Evolutionary conservation across 202 grass and related monocot species (phyloP).

Genomic region (Digitaria exilis): DNA sequence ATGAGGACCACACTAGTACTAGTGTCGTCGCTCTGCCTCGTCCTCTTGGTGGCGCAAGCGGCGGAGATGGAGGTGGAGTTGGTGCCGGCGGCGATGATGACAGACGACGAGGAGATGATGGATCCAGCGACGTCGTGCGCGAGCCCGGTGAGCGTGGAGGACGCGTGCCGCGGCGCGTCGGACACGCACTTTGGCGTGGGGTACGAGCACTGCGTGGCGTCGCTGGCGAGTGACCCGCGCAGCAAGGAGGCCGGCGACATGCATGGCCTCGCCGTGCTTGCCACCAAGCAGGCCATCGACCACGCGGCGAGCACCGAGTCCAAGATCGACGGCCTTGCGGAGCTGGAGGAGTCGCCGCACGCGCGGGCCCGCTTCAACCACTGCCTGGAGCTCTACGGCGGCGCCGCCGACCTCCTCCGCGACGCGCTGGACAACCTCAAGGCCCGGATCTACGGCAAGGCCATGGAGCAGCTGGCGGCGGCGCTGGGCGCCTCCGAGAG

Average conservation of each 20-base stretch:
- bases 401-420: slow-evolving; percentile 57
- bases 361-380: slow-evolving; percentile 33
- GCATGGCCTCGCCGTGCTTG: slow-evolving; percentile 41
- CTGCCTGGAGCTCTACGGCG: slow-evolving; percentile 69
- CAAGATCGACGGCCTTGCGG: slow-evolving; percentile 47
- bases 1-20: no score
- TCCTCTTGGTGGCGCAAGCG: background rate
- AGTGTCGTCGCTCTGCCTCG: background rate
- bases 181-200: slow-evolving; percentile 46
- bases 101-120: background rate
- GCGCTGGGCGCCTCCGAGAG: slow-evolving; percentile 48
- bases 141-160: slow-evolving; percentile 40
- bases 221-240: slow-evolving; percentile 40
- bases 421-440: slow-evolving; percentile 82
- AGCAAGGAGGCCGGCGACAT: slow-evolving; percentile 30
- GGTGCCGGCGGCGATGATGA: background rate
- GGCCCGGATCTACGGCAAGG: slow-evolving; percentile 44
- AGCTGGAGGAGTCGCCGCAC: slow-evolving; percentile 36
- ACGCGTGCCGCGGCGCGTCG: slow-evolving; percentile 55
- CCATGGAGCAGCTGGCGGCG: slow-evolving; percentile 41
- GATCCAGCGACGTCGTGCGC: background rate
- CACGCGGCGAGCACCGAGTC: slow-evolving; percentile 57
- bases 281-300: slow-evolving; percentile 43
- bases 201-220: slow-evolving; percentile 55
- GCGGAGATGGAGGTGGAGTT: background rate